A percentile compares a stretch with the other conserved stretches of the same genome.
phyloP scores from a whole-genome alignment of 805 yeast genomes.

The Ogataea paraovalis region DNA sequence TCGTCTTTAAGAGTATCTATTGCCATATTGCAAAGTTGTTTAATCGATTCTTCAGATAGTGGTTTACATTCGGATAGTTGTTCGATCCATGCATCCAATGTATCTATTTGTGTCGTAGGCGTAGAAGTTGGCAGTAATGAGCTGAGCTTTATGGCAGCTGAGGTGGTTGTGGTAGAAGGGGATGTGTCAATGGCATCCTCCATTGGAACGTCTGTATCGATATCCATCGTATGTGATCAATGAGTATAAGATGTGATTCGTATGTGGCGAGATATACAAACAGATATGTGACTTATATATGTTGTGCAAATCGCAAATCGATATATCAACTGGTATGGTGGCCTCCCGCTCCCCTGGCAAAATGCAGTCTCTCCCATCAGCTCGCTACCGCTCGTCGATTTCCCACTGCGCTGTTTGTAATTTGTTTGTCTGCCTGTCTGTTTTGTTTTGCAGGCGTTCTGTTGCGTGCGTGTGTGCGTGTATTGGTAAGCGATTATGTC shows the following conservation, averaged over 20 bases:
- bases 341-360: no score
- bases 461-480: no score
- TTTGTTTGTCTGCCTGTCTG: no score
- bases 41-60: constrained; percentile 74
- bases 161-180: constrained; percentile 5
- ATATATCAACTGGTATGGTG: no score
- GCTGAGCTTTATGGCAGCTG: constrained; percentile 13
- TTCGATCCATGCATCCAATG: constrained; percentile 86
- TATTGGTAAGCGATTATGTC: no score
- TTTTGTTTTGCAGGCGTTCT: no score
- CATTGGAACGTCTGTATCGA: constrained; percentile 81
- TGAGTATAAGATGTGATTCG: neutral
- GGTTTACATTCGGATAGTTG: constrained; percentile 77
- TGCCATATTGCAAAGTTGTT: constrained; percentile 81
- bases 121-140: constrained; percentile 27
- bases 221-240: constrained; percentile 56
- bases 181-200: constrained; percentile 58
- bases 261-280: neutral
- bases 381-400: no score
- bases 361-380: no score
- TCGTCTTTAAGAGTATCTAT: constrained; percentile 86
- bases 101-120: constrained; percentile 42
- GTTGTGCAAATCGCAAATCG: no score
- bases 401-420: no score
- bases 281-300: neutral